These are phyloP conservation scores for Fusarium pininemorale DNA, from an alignment of 2,329 filamentous ascomycete genomes.

Conservation along the genomic window DNA sequence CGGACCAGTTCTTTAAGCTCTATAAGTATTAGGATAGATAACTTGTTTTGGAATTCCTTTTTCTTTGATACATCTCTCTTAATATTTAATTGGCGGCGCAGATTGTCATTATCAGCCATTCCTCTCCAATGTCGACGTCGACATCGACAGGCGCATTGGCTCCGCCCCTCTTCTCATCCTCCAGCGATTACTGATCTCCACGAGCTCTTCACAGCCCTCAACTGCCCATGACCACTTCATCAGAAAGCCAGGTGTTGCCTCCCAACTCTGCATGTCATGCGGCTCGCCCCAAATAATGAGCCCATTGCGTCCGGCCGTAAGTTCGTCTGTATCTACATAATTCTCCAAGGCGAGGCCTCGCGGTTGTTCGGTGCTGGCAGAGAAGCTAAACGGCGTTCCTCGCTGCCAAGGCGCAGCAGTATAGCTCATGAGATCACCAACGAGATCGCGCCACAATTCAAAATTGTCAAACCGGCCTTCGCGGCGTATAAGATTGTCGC, in stretches of 20 bases:
- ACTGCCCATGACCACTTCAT: neutral
- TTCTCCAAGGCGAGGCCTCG: accelerated
- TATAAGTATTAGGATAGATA: neutral
- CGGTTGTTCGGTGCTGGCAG: accelerated
- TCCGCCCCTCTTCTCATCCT: neutral
- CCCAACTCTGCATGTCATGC: neutral
- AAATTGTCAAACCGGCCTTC: neutral
- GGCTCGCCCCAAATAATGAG: neutral
- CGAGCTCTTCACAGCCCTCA: neutral
- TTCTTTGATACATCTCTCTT: accelerated
- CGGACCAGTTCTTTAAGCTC: accelerated
- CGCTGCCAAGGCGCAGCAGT: neutral
- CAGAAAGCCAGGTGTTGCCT: neutral
- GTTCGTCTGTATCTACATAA: neutral
- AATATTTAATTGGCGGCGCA: accelerated
- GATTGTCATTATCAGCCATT: accelerated
- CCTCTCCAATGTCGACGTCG: accelerated
- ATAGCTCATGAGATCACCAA: neutral
- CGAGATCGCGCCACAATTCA: neutral
- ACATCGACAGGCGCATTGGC: conserved; percentile 41
- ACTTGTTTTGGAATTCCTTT: accelerated
- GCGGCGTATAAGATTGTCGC: neutral
- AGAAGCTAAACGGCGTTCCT: neutral
- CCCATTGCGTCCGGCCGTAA: neutral
- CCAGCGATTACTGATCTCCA: neutral